Evolutionary conservation across 2,329 filamentous ascomycete species (phyloP).

Genomic region (Aspergillus tubingensis): DNA sequence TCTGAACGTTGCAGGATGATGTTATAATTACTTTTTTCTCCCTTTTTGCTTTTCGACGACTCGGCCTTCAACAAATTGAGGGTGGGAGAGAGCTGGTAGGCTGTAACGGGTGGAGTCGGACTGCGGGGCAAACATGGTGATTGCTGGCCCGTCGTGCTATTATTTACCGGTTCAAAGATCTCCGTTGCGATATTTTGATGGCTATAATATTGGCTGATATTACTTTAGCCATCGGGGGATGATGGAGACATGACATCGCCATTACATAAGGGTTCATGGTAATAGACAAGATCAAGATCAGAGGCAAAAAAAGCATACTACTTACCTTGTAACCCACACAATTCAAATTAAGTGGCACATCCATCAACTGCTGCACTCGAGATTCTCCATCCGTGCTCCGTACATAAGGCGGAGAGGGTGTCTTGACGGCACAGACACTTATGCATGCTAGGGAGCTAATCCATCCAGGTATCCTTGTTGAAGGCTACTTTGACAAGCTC

Average conservation of each 20-base stretch:
- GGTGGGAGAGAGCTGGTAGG: background rate
- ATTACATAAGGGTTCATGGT: slow-evolving; percentile 2
- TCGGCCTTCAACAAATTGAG: background rate
- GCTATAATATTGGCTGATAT: background rate
- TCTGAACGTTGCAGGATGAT: background rate
- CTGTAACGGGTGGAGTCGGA: background rate
- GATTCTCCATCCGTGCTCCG: background rate
- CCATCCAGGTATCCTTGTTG: background rate
- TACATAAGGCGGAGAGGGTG: background rate
- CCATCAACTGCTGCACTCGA: background rate
- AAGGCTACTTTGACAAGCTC: background rate
- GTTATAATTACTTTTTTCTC: background rate
- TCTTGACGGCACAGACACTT: background rate
- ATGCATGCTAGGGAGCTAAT: background rate
- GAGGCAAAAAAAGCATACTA: background rate
- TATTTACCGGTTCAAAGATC: background rate
- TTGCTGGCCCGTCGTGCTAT: background rate
- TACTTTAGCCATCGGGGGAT: background rate
- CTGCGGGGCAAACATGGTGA: slow-evolving; percentile 7
- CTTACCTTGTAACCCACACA: background rate
- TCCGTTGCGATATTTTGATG: background rate
- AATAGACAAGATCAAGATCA: background rate
- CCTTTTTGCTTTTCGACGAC: background rate
- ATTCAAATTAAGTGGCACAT: background rate
- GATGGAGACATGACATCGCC: slow-evolving; percentile 5